phyloP scores from a whole-genome alignment of 805 yeast genomes.

The Kuraishia hungarica region DNA sequence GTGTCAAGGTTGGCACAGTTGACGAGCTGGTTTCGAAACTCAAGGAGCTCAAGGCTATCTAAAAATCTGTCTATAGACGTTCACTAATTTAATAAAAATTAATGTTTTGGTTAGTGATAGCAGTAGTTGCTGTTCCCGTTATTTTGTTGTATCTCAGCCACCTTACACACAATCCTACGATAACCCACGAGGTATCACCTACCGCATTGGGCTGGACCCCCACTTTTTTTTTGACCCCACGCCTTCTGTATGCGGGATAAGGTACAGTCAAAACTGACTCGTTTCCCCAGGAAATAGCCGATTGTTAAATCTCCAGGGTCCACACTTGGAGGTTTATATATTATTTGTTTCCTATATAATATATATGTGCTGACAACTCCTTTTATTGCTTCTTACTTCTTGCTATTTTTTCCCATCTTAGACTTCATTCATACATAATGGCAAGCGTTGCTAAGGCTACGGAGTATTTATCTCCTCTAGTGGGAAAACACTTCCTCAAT shows the following conservation, averaged over 20 bases:
- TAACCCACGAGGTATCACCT: not conserved
- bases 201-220: not conserved
- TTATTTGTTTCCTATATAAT: too few relatives aligned
- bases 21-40: constrained; percentile 77
- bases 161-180: not conserved
- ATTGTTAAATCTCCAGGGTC: not conserved
- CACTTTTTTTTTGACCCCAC: not conserved
- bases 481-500: constrained; percentile 15
- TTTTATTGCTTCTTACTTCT: too few relatives aligned
- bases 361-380: not conserved
- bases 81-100: too few relatives aligned
- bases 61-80: constrained; percentile 15
- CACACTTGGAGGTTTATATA: not conserved
- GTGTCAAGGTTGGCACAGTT: constrained; percentile 69
- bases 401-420: too few relatives aligned
- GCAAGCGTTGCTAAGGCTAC: constrained; percentile 7
- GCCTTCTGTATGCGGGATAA: not conserved
- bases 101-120: not conserved
- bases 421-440: constrained; percentile 3
- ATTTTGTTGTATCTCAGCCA: too few relatives aligned
- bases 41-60: constrained; percentile 67
- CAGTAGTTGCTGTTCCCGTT: not conserved
- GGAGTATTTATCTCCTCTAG: constrained; percentile 20
- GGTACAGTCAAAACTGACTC: not conserved
- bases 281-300: not conserved